Evolutionary conservation across 441 rosid genomes (phyloP), one percentile per base, ranked within the genome.

Genomic region (Sinapis alba): DNA sequence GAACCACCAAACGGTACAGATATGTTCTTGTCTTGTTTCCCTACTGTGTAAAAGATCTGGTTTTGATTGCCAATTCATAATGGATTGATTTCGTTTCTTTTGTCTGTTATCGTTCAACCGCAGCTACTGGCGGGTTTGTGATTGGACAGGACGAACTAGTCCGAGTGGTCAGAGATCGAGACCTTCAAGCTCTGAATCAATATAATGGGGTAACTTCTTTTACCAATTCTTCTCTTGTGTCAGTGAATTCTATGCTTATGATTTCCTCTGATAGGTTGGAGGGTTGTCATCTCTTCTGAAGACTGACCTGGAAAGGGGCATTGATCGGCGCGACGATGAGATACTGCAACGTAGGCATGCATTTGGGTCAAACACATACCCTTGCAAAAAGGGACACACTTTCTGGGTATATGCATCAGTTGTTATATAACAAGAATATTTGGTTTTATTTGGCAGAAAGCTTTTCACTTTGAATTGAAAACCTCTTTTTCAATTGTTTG

Each of bases 321-420:
- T 92, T 24, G 41, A 2, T 32, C 86, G 80, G 32, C 79, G 79
- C 47, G 90, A 88, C 59, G 70, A 66, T 32, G 98, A 90, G 67
- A 66, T 94, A 68, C 64, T 59, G 54, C 78, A 73, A 41, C 89
- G 98, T n/a, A 87, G 74, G 80, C 77, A 69, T 69, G 70, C 84
- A 11, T 94, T 91, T 82, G 98, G 97, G 71, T 80, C 93, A 62
- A 94, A 94, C 73, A 88, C 93, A 19, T 92, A 89, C 73, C 98
- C 93, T 32, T 81, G 41, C 70, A 83, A 87, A 75, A 89, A 88
- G 78, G 94, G 93, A 45, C 83, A 89, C 13, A 82, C 84, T 74
- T 88, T 94, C 75, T 84, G 84, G 93, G 99, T 94, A 87, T 51
- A 45, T 45, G 3, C 4, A 45, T 68, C 20, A 20, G 0, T 54